phyloP scores from a whole-genome alignment of 495 filamentous ascomycete species.

The Choiromyces venosus region DNA sequence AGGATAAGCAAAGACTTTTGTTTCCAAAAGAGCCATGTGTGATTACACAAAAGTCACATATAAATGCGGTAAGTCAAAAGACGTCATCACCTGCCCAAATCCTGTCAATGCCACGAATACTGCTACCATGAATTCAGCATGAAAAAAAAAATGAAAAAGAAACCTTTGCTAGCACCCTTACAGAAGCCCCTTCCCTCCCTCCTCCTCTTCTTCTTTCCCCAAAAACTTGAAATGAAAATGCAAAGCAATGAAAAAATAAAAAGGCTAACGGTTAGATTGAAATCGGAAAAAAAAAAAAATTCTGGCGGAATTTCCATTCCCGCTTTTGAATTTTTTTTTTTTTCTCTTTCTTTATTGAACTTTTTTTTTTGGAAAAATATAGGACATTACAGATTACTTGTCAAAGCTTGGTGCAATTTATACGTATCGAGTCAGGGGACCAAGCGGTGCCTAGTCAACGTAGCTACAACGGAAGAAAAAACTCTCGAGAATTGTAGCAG shows the following conservation, averaged over 20 bases:
- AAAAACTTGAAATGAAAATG: not conserved
- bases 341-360: too few relatives aligned
- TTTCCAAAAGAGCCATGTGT: conserved; percentile 45
- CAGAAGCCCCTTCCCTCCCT: not conserved
- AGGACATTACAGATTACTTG: conserved; percentile 50
- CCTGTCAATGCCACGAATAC: conserved; percentile 1
- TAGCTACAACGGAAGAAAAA: conserved; percentile 6
- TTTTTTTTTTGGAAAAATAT: not conserved
- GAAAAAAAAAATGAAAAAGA: too few relatives aligned
- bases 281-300: not conserved
- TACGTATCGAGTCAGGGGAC: conserved; percentile 42
- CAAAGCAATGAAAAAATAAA: not conserved
- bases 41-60: conserved; percentile 53
- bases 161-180: not conserved
- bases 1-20: conserved; percentile 10
- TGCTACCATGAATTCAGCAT: conserved; percentile 2
- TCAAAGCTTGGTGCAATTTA: conserved; percentile 52
- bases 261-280: not conserved
- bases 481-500: conserved; percentile 19
- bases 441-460: conserved; percentile 32
- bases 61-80: conserved; percentile 43
- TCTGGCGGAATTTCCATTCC: not conserved
- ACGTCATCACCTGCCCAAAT: not conserved
- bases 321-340: conserved; percentile 3
- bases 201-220: too few relatives aligned